Evolutionary conservation across 202 grass and related monocot species (phyloP).

Genomic region (Bolboschoenoplectus hybrid): DNA sequence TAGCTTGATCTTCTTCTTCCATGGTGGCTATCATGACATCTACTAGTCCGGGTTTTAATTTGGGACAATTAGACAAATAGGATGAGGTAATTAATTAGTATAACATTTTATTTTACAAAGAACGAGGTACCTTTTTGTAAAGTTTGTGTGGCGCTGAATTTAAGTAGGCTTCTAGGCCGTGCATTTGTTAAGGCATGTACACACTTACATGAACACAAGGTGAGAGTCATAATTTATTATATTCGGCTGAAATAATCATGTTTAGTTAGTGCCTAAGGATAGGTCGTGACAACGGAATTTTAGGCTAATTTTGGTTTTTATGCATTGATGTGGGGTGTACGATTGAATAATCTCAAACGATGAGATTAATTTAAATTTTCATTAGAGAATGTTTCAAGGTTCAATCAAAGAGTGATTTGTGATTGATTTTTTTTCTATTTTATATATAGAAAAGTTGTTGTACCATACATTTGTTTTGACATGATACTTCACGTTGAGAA

Average conservation of each 20-base stretch:
- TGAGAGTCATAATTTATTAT: not conserved
- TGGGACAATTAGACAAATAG: slow-evolving; percentile 19
- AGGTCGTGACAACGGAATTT: not conserved
- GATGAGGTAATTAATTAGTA: not conserved
- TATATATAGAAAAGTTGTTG: too few species aligned
- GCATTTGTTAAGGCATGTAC: slow-evolving; percentile 22
- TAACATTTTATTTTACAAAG: slow-evolving; percentile 29
- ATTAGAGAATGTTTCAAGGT: not conserved
- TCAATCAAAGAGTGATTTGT: not conserved
- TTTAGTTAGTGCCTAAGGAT: not conserved
- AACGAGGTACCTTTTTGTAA: slow-evolving; percentile 18
- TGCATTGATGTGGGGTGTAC: not conserved
- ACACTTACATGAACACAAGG: slow-evolving; percentile 1
- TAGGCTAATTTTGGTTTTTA: not conserved
- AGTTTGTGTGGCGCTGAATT: slow-evolving; percentile 37
- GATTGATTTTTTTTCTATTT: not conserved
- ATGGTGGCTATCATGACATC: slow-evolving; percentile 30
- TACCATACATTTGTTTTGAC: too few species aligned
- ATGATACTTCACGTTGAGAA: too few species aligned
- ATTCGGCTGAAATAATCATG: not conserved
- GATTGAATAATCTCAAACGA: not conserved
- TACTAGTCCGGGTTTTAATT: not conserved
- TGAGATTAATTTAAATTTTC: not conserved
- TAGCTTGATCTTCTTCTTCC: slow-evolving; percentile 25
- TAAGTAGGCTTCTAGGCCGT: slow-evolving; percentile 28